Evolutionary conservation across 345 rosid species (phyloP), one percentile per base, ranked within the genome.

Genomic region (Salix purpurea): DNA sequence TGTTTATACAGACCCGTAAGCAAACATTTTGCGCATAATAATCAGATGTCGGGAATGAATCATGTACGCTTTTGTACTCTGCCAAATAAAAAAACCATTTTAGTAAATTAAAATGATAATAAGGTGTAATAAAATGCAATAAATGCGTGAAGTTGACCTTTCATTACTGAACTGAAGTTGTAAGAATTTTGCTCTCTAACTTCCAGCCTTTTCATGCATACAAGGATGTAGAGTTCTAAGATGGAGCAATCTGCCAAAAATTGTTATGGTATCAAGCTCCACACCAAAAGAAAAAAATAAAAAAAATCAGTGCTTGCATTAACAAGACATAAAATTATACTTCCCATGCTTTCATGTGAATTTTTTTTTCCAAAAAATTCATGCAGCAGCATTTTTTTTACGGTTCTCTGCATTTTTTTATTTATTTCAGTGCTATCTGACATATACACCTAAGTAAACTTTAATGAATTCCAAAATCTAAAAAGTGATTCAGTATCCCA

Each of bases 201-300:
- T 88, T 95, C 99, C 84, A 93, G 76, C 75, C 97, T 88, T 85
- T 86, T 93, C 96, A 91, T 91, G 85, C 91, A 93, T 37, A 90
- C 93, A 67, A 95, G 87, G 77, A 95, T 76, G 84, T 91, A 95
- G 70, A 93, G 93, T 86, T 95, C 99, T 83, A 93, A 75, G 69
- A 93, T 66, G 39, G 99, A 91, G 87, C 99, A 91, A 85, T 93
- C 98, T 95, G 92, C 79, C 66, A 65, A 58, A 64, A 70, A 16
- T 11, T 67, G 24, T 23, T 24, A 8, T 7, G 78, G 21, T 40
- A 58, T 21, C 18, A 14, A 0, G 13, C 24, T 48, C 32, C 21
- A 6, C 40, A 39, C 7, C 65, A 24, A 24, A 14, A 67, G 36
- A 23, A 40, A 42, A 4, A 56, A 18, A 26, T 0, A 28, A n/a